Evolutionary conservation across 2,329 filamentous ascomycete species (phyloP).

Genomic region (Stachybotrys echinatus): DNA sequence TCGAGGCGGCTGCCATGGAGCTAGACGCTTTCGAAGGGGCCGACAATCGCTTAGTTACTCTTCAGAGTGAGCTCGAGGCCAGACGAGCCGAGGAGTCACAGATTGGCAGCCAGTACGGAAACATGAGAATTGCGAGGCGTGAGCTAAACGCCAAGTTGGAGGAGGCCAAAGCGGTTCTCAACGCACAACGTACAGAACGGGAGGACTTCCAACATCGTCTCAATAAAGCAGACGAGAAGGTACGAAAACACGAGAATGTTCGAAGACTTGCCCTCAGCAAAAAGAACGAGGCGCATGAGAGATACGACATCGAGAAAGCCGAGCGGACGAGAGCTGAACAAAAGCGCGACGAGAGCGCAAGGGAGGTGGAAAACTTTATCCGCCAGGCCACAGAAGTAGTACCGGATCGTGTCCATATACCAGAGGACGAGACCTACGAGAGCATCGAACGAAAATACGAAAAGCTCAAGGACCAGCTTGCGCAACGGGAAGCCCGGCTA

Average conservation of each 20-base stretch:
- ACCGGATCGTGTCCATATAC: constrained; percentile 53
- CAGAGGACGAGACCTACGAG: constrained; percentile 56
- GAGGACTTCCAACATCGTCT: constrained; percentile 39
- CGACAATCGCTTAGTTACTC: constrained; percentile 58
- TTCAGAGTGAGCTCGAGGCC: constrained; percentile 53
- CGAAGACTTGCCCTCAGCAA: constrained; percentile 49
- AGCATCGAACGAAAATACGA: constrained; percentile 51
- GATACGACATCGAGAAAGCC: constrained; percentile 40
- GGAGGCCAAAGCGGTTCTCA: constrained; percentile 29
- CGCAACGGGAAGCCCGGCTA: constrained; percentile 47
- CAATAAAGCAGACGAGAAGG: constrained; percentile 51
- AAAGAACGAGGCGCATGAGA: constrained; percentile 57
- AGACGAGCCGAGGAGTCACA: constrained; percentile 42
- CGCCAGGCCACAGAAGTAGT: constrained; percentile 49
- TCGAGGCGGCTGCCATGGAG: constrained; percentile 46
- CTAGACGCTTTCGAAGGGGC: constrained; percentile 64
- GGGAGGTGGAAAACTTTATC: constrained; percentile 47
- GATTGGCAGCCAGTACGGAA: constrained; percentile 51
- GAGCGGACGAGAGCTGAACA: constrained; percentile 39
- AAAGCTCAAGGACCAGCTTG: constrained; percentile 53
- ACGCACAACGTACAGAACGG: constrained; percentile 27
- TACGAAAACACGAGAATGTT: constrained; percentile 39
- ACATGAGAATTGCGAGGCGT: constrained; percentile 41
- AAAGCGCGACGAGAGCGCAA: constrained; percentile 41
- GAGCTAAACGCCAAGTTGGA: constrained; percentile 40